Base-by-base conservation (phyloP, 352 stramenopile genomes). In the Phytophthora cryptogea region DNA sequence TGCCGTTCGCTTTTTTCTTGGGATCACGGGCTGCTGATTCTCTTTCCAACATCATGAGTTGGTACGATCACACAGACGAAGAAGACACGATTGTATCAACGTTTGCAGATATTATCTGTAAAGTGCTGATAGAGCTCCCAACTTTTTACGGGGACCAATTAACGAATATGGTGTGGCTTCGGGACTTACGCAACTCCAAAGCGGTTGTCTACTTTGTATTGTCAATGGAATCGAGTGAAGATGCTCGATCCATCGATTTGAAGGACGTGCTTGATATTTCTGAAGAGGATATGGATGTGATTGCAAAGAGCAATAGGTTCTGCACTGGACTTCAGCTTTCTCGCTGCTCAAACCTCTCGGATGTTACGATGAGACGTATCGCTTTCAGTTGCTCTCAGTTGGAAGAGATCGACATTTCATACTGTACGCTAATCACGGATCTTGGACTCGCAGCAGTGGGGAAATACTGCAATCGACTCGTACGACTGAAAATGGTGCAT, bases 1-100 rank as follows among this genome's bases (percentile, higher is more conserved):
- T 92, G 67, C 80, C 83, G n/a, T 89, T 92, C 53, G 49, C 67
- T 0, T 90, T 90, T 31, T 92, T 92, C 28, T 61, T 92, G 5
- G 83, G 80, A 0, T 89, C 80, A 1, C 48, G 59, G 0, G 71
- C 78, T 1, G 80, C 80, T 1, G 80, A 78, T 42, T 80, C 78
- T n/a, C 36, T 92, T 0, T 52, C 64, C 9, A 89, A 83, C 17
- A 80, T 90, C 26, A 66, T 78, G 61, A 68, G 54, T 5, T 64
- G 70, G 42, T 68, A 74, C 20, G 64, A 72, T n/a, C 64, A 84
- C 52, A 41, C 51, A 0, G 78, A 85, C 10, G 64, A 83, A 0
- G 72, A 86, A 30, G 65, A 76, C 4, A 43, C 63, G 11, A 76
- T 80, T 16, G 10, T 83, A 1, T 23, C 50, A 0, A 63, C 86